Evolutionary conservation across 2,329 filamentous ascomycete genomes (phyloP), one percentile per base, ranked within the genome.

Genomic region (Aspergillus sp.): DNA sequence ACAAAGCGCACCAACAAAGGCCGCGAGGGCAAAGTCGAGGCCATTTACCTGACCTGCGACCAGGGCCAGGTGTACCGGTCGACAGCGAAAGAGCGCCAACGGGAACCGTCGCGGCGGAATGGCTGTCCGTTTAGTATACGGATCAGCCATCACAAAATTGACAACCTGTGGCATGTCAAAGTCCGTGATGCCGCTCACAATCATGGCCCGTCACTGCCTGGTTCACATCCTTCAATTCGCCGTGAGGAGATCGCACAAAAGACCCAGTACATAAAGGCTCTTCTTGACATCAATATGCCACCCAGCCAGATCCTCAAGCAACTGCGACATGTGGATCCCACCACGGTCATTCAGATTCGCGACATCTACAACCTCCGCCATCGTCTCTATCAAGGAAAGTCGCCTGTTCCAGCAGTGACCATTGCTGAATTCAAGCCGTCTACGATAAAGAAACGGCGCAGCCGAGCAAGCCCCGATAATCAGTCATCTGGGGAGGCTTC

Each of bases 21-120:
- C 43, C 52, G 53, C 11, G 53, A 59, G 45, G 57, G 57, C 3
- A 48, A 46, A 17, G 27, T 56, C 17, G 53, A 59, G 27, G 52
- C 57, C 27, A 56, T 59, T n/a, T 59, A 59, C 39, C 23, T 59
- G 39, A 59, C 53, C 52, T 59, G 57, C 39, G 57, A 59, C 40
- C 57, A 52, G 21, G 57, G 57, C 19, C 57, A 56, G 24, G 35
- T 48, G 23, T 59, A 59, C 27, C 48, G 44, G 9, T 59, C 57
- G 23, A 55, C 52, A 4, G 57, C 52, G 21, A 53, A 58, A 35
- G 52, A 46, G 21, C 52, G 53, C 19, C 52, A 56, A 31, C 52
- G 57, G n/a, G 52, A 49, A 7, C 37, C 52, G 6, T 56, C 52
- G 3, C 52, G 57, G 9, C 49, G 57, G 2, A 59, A 52, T 52